Evolutionary conservation across 2,329 filamentous ascomycete species (phyloP).

Genomic region (Sporothrix humicola): DNA sequence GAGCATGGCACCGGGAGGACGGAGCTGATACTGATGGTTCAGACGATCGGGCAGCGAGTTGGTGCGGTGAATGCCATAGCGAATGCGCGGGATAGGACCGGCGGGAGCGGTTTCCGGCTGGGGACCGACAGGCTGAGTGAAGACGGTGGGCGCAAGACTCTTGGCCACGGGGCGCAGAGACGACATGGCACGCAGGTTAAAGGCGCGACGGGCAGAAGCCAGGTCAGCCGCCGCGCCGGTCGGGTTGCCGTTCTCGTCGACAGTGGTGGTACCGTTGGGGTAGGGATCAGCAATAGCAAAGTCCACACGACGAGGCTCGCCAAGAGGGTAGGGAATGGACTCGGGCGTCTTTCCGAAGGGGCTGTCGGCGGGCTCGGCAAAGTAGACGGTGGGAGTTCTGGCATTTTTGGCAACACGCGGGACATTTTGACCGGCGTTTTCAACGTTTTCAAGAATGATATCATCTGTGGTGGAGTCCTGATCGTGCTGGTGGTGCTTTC

Average conservation of each 20-base stretch:
- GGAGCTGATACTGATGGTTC: constrained; percentile 52
- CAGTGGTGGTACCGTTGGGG: constrained; percentile 37
- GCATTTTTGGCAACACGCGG: not conserved
- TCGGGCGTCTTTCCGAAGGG: not conserved
- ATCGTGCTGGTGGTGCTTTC: constrained; percentile 48
- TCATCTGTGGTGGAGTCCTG: constrained; percentile 40
- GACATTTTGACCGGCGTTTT: not conserved
- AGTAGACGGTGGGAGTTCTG: not conserved
- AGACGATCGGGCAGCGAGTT: constrained; percentile 76
- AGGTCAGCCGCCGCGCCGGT: constrained; percentile 41
- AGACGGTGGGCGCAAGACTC: constrained; percentile 73
- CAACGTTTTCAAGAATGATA: constrained; percentile 44
- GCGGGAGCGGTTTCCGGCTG: constrained; percentile 43
- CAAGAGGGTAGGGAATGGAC: constrained; percentile 7
- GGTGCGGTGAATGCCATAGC: constrained; percentile 72
- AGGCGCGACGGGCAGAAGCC: constrained; percentile 52
- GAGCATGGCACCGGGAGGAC: constrained; percentile 58
- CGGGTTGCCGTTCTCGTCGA: constrained; percentile 25
- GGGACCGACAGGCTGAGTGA: constrained; percentile 55
- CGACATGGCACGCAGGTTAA: constrained; percentile 65
- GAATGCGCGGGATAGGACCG: constrained; percentile 61
- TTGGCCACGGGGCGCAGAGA: constrained; percentile 68
- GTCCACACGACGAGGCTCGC: constrained; percentile 50
- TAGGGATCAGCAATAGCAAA: constrained; percentile 47
- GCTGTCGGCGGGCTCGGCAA: not conserved